Percentiles rank a stretch among this genome's conserved stretches.
Conservation (phyloP, 805 yeast genomes). For the Lipomyces anomalus region DNA sequence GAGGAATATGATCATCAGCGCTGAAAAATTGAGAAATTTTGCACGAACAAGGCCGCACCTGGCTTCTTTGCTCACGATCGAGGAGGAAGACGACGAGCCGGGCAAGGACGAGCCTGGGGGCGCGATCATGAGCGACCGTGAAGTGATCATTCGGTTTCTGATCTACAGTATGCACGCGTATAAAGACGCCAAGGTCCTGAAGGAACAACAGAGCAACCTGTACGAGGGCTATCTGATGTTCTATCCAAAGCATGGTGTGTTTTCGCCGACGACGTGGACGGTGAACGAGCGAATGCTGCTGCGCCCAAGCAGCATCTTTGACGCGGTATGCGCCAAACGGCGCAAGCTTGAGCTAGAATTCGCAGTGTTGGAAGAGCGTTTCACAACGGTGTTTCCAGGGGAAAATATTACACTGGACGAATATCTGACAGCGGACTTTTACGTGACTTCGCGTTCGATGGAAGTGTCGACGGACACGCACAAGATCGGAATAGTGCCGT, state of each 20-base stretch:
- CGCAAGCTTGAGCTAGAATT: constrained; percentile 3
- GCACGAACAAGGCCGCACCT: constrained; percentile 5
- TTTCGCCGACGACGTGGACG: constrained; percentile 16
- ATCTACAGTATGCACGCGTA: constrained; percentile 10
- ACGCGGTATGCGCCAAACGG: constrained; percentile 10
- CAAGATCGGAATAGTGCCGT: constrained; percentile 47
- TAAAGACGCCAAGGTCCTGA: background rate
- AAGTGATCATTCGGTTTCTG: constrained; percentile 12
- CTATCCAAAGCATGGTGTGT: background rate
- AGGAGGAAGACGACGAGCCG: background rate
- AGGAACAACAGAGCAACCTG: background rate
- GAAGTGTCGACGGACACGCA: constrained; percentile 25
- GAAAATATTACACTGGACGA: constrained; percentile 23
- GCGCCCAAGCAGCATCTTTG: constrained; percentile 13
- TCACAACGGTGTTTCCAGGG: constrained; percentile 2
- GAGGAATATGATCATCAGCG: constrained; percentile 5
- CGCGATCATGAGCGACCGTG: constrained; percentile 5
- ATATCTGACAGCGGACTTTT: constrained; percentile 34
- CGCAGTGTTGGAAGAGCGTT: constrained; percentile 1
- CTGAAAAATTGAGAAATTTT: constrained; percentile 3
- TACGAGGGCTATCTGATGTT: constrained; percentile 9
- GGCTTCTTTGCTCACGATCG: background rate
- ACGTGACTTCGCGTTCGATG: constrained; percentile 35
- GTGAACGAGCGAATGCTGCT: constrained; percentile 1
- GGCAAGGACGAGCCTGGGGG: background rate